Evolutionary conservation across 345 rosid genomes (phyloP).

Genomic region (Ceriops tagal): DNA sequence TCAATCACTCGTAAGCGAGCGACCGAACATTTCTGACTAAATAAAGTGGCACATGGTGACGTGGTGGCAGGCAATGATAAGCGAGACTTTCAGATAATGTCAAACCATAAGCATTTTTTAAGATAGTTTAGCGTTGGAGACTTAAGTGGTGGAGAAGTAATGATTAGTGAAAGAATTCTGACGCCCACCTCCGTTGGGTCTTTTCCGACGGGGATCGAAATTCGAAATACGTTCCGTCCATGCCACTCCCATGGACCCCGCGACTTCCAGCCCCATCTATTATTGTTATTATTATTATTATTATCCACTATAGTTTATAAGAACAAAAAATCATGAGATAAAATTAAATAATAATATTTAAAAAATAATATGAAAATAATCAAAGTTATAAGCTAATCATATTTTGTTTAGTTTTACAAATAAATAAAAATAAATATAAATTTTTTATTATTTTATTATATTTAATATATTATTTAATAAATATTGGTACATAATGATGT

Average conservation of each 20-base stretch:
- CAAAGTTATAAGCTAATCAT: too few relatives aligned
- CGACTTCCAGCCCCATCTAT: not conserved
- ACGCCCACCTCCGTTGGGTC: constrained; percentile 25
- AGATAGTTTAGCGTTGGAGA: not conserved
- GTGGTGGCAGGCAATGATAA: constrained; percentile 20
- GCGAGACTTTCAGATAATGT: constrained; percentile 24
- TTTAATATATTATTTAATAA: too few relatives aligned
- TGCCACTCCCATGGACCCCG: constrained; percentile 47
- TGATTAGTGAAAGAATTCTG: constrained; percentile 24
- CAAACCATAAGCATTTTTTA: not conserved
- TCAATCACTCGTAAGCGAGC: not conserved
- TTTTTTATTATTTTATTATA: too few relatives aligned
- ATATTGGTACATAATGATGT: too few relatives aligned
- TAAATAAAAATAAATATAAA: too few relatives aligned
- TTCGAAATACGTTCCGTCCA: constrained; percentile 46
- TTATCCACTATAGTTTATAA: not conserved
- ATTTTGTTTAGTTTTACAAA: too few relatives aligned
- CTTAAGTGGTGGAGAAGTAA: constrained; percentile 23
- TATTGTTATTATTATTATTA: not conserved
- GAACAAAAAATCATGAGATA: too few relatives aligned
- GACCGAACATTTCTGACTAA: constrained; percentile 29
- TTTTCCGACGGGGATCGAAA: constrained; percentile 31
- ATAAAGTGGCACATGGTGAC: constrained; percentile 13
- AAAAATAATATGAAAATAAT: too few relatives aligned
- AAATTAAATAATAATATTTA: too few relatives aligned